These are phyloP conservation scores for Camellia sinensis DNA, from an alignment of 148 eudicot species.

Conservation along the genomic window DNA sequence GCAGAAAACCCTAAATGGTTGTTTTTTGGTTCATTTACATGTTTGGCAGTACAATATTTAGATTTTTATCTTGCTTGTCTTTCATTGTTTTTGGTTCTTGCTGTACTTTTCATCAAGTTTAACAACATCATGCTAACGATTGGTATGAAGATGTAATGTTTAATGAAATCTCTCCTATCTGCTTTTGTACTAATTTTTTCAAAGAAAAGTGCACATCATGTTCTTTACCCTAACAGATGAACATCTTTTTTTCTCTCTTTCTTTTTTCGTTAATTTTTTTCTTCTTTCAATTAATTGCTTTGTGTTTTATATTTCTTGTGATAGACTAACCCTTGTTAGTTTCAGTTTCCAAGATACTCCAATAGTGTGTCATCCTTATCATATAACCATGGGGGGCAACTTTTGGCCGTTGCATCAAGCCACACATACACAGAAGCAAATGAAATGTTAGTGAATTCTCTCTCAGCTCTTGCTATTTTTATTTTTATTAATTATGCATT, in stretches of 20 bases:
- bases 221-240: neutral
- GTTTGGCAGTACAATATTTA: neutral
- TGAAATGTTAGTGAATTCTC: slow-evolving; percentile 56
- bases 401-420: slow-evolving; percentile 85
- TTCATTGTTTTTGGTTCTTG: neutral
- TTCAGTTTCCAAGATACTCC: slow-evolving; percentile 66
- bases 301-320: neutral
- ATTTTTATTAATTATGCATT: neutral
- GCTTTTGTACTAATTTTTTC: neutral
- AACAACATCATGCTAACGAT: neutral
- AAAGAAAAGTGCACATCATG: neutral
- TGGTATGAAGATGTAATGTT: neutral
- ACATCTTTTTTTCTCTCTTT: neutral
- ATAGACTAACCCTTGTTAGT: neutral
- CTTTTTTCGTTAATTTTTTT: neutral
- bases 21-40: neutral
- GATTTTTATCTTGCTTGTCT: neutral
- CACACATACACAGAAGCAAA: slow-evolving; percentile 66
- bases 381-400: slow-evolving; percentile 57
- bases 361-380: slow-evolving; percentile 72
- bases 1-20: neutral
- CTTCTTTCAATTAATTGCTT: neutral
- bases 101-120: neutral
- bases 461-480: slow-evolving; percentile 4
- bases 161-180: neutral